Evolutionary conservation across 2,329 filamentous ascomycete genomes (phyloP), one percentile per base, ranked within the genome.

Genomic region (Epichloe aotearoae): DNA sequence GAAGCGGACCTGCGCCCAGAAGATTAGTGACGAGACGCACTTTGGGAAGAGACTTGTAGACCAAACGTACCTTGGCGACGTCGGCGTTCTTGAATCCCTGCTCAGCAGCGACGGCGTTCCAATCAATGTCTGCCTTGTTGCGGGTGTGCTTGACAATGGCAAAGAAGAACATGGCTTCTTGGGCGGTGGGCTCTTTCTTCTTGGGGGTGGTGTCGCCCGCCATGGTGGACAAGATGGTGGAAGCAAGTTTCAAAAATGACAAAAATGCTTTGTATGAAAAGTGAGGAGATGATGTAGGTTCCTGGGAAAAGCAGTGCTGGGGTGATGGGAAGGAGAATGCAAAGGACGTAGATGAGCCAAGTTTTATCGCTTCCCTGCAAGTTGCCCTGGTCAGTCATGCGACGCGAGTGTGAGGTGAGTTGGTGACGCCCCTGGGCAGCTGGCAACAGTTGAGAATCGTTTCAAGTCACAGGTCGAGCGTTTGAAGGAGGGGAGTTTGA

Each of bases 121-220:
- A 78, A 57, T 79, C 69, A 37, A 74, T 66, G 1, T 71, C 69
- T 3, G 69, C 68, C 54, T 67, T 69, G 63, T 65, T 69, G 20
- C 62, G 63, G 42, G 65, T 66, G 51, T 73, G 62, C 57, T 71
- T 69, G 52, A 74, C 62, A 41, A 75, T 68, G 50, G 66, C 65
- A 52, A 67, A 66, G 58, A 73, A 73, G 42, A 74, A 68, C 58
- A 67, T 67, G 8, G 68, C 66, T 53, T 75, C 72, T 4, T 63
- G 57, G 1, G 65, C 55, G 5, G 63, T 71, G 1, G 69, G 71
- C 46, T 67, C 64, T 50, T 64, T 64, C 55, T 63, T 64, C 50
- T 51, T 54, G 20, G 56, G 54, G 15, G 52, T 54, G 5, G 47
- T 50, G 12, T 58, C 48, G 10, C 64, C 62, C 15, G 63, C 47